Evolutionary conservation across 495 filamentous ascomycete genomes (phyloP), one percentile per base, ranked within the genome.

Genomic region (Thermochaetoides thermophila): DNA sequence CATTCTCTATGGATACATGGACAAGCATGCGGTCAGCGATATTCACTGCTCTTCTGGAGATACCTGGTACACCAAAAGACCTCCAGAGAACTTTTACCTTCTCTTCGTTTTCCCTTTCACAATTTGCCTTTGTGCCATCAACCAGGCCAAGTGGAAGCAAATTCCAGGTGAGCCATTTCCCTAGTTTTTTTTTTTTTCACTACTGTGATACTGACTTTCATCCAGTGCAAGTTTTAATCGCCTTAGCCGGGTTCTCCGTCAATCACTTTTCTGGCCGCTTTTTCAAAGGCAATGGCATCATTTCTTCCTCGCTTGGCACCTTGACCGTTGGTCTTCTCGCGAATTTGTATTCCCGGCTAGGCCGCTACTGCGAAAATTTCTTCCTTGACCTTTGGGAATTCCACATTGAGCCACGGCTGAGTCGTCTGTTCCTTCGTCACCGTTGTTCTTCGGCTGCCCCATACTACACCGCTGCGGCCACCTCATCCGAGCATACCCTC

Each of bases 101-200:
- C 48, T 78, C 14, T 93, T 89, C 48, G 87, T 93, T 7, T 55
- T 82, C 3, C 50, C 69, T 8, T 95, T 96, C 54, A 84, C 83
- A 3, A 53, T 86, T 11, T 87, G 79, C 47, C 68, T 95, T 9
- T 77, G 81, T 28, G 51, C 79, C 40, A 81, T 93, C 59, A 94
- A 91, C 56, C 82, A 91, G 38, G 81, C 81, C 27, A 86, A 87
- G 49, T 86, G 73, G 74, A 81, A 77, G 48, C 87, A 96, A 51
- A 74, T 78, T 18, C 87, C 87, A 1, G 66, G 81, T 33, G 86
- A 82, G 83, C 43, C 78, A 12, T 29, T 7, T 17, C 18, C 12
- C 12, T 1, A 2, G 12, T 6, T 1, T n/a, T n/a, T n/a, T n/a
- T n/a, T n/a, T n/a, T n/a, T n/a, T n/a, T n/a, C n/a, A n/a, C n/a